Evolutionary conservation across 306 rosid genomes (phyloP), one percentile per base, ranked within the genome.

Genomic region (Luffa aegyptiaca): DNA sequence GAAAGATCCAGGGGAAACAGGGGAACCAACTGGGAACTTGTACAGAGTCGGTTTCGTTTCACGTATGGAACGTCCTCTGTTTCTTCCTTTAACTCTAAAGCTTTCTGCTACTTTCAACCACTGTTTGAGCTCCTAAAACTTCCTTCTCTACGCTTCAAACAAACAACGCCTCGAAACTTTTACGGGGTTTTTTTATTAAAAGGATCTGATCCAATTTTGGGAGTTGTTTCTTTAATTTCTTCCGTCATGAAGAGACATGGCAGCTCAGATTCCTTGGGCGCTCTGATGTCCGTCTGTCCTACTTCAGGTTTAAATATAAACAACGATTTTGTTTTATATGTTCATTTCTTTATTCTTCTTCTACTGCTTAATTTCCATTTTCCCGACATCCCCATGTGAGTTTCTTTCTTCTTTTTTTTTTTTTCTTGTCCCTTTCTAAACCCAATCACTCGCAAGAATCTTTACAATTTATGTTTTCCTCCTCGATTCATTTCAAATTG

Each of bases 171-270:
- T n/a, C 31, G 18, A 71, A 26, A 13, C 3, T 13, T 73, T 31
- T 31, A 14, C 17, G 9, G 46, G 48, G 20, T 8, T 10, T 20
- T 20, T 26, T 7, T 7, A 10, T 1, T 64, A 70, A 1, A 10
- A 31, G 45, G n/a, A 63, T 72, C 21, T 49, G 37, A 70, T 70
- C 4, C 39, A 12, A 72, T 3, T 48, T 49, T 45, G 72, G 77
- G 80, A 61, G 16, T 48, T 72, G 53, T 69, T 69, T 39, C 31
- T 39, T 66, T 1, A 53, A 9, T 42, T 45, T 77, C 42, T 49
- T 75, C 68, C 66, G 66, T 66, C 53, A 91, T 91, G 92, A 87
- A 87, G 90, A 85, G 88, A 79, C 64, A 84, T 80, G 71, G 84
- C 31, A 83, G 84, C 82, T 83, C 91, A 71, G 83, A 87, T 51